These are phyloP conservation scores for Barbarea vulgaris DNA, from an alignment of 345 rosid genomes.

Conservation along the genomic window DNA sequence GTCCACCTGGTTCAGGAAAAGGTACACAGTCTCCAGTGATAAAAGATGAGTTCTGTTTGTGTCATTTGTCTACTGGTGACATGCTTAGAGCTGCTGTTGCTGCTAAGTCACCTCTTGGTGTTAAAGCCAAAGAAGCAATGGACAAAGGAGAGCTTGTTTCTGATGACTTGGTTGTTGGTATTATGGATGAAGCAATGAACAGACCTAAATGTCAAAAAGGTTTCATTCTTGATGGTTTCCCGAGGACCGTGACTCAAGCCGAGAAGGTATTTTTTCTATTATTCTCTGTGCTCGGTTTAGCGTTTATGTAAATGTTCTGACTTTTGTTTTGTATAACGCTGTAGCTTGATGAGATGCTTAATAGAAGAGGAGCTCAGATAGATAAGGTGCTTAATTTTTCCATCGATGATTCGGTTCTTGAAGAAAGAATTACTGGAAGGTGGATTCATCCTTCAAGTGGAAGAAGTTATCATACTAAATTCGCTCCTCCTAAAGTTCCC, in stretches of 20 bases:
- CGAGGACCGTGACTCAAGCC: constrained; percentile 90
- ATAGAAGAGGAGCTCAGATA: constrained; percentile 67
- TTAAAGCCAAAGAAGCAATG: constrained; percentile 98
- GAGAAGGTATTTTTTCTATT: constrained; percentile 56
- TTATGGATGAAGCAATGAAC: constrained; percentile 93
- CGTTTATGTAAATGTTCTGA: neutral
- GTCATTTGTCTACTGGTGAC: constrained; percentile 99
- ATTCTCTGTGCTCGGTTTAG: neutral
- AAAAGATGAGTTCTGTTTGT: constrained; percentile 90
- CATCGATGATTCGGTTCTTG: constrained; percentile 81
- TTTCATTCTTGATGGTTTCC: constrained; percentile 95
- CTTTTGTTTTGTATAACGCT: neutral
- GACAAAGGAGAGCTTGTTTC: constrained; percentile 98
- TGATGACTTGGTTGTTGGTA: constrained; percentile 92
- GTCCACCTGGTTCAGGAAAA: constrained; percentile 99
- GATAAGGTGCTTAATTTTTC: constrained; percentile 91
- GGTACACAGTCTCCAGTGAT: constrained; percentile 96
- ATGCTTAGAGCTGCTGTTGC: constrained; percentile 98
- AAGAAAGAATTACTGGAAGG: constrained; percentile 96
- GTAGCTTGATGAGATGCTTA: constrained; percentile 97
- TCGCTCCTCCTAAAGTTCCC: constrained; percentile 81
- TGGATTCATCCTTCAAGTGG: constrained; percentile 99
- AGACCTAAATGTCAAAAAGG: constrained; percentile 92
- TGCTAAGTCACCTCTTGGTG: constrained; percentile 90
- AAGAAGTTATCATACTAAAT: constrained; percentile 84